These are phyloP conservation scores for Exophiala bonariae DNA, from an alignment of 2,329 filamentous ascomycete genomes.

Conservation along the genomic window DNA sequence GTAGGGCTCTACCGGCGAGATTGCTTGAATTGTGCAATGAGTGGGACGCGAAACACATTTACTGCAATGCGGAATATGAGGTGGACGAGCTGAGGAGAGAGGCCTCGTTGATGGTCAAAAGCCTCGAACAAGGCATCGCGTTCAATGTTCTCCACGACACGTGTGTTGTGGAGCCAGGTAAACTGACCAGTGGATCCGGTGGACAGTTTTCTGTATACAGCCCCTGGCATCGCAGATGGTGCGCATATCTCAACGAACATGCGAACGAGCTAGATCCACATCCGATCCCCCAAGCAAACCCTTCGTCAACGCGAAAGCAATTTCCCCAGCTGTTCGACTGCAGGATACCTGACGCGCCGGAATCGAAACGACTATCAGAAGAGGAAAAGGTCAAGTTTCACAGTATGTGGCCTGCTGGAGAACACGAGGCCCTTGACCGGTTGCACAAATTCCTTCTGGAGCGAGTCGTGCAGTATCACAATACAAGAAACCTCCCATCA, in stretches of 20 bases:
- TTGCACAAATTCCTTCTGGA: conserved; percentile 68
- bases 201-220: conserved; percentile 82
- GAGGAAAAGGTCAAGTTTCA: conserved; percentile 61
- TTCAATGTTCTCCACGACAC: conserved; percentile 78
- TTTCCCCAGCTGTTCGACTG: conserved; percentile 61
- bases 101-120: conserved; percentile 61
- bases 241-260: conserved; percentile 70
- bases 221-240: conserved; percentile 79
- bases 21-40: conserved; percentile 66
- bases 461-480: conserved; percentile 62
- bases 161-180: conserved; percentile 76
- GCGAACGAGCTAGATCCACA: conserved; percentile 65
- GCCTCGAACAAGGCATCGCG: conserved; percentile 63
- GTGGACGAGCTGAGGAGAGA: conserved; percentile 85
- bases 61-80: conserved; percentile 86
- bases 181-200: conserved; percentile 61
- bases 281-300: conserved; percentile 59
- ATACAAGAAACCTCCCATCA: conserved; percentile 66
- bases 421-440: conserved; percentile 66
- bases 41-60: conserved; percentile 76
- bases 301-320: conserved; percentile 44
- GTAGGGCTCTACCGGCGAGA: conserved; percentile 61
- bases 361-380: conserved; percentile 60
- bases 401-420: conserved; percentile 71
- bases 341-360: conserved; percentile 61